Evolutionary conservation across 2,329 filamentous ascomycete species (phyloP), one percentile per base, ranked within the genome.

Genomic region (Myriosclerotinia duriaeana): DNA sequence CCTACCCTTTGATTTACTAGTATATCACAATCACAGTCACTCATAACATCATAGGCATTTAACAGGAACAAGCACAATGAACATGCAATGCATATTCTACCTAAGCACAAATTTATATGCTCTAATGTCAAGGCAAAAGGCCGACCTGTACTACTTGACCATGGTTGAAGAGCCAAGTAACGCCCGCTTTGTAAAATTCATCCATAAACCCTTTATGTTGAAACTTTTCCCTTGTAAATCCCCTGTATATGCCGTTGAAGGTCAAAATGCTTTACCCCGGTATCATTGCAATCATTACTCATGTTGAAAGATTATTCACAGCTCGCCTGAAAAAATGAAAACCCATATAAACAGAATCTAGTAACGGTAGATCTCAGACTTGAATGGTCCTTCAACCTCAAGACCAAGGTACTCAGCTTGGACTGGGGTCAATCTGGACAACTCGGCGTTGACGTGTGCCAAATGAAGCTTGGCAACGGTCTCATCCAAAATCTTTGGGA

Each of bases 401-500:
- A 99, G 85, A 76, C 92, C 88, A 78, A 98, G 90, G 85, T 99
- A 99, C 78, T 98, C 95, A 74, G 92, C 90, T 87, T 99, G 95
- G 75, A 90, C 90, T 69, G 85, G 77, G 78, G 88, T 92, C 79
- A 99, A 89, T 81, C 88, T 89, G 80, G 89, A 91, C 77, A 99
- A 88, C 87, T 98, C 93, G 77, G 87, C 95, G 83, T 97, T 96
- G 85, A 92, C 90, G 85, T 98, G 95, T 72, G 84, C 87, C 74
- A 97, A 85, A 84, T 99, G 95, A 74, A 97, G 91, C 78, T 89
- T 87, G 78, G 95, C 95, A 78, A 99, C 95, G 84, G 97, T 93
- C 89, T 99, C 95, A 77, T 99, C 95, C 72, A 99, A 89, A 78
- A 97, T 93, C 93, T 99, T 99, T 82, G 95, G 95, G 76, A 97